Percentiles rank a stretch among this genome's conserved stretches.
Evolutionary conservation across 176 grass and related monocot genomes (phyloP).

Genomic region (Carex scoparia): DNA sequence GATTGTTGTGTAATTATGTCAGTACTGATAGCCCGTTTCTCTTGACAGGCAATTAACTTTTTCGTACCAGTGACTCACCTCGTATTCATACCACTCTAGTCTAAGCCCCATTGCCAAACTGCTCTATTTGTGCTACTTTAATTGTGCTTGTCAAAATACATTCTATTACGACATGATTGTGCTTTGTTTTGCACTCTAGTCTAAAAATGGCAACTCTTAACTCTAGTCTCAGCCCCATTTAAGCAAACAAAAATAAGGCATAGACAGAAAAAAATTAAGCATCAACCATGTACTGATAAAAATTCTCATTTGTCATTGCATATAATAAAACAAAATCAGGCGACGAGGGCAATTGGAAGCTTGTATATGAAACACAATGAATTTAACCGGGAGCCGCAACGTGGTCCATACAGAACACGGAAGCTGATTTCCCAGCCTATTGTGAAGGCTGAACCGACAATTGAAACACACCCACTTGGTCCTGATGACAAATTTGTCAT

Average conservation of each 20-base stretch:
- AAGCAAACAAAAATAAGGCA: neutral
- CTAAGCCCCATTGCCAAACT: too few relatives aligned
- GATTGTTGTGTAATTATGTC: neutral
- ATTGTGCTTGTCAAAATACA: neutral
- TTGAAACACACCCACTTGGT: conserved; percentile 27
- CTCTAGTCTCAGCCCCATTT: neutral
- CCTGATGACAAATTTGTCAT: conserved; percentile 50
- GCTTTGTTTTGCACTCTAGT: neutral
- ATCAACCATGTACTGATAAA: neutral
- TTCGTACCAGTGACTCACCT: too few relatives aligned
- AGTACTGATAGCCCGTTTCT: too few relatives aligned
- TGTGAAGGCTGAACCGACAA: conserved; percentile 40
- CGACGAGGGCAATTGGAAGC: conserved; percentile 49
- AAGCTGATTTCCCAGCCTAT: conserved; percentile 38
- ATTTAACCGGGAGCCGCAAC: conserved; percentile 39
- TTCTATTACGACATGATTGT: neutral
- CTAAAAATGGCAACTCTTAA: neutral
- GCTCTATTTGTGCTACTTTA: neutral
- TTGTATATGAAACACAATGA: conserved; percentile 48
- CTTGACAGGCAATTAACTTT: too few relatives aligned
- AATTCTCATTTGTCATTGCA: neutral
- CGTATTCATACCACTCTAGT: too few relatives aligned
- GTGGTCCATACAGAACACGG: conserved; percentile 18
- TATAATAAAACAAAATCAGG: conserved; percentile 11
- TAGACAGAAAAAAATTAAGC: neutral